phyloP scores from a whole-genome alignment of 257 asterid genomes.

The Lithospermum erythrorhizon region DNA sequence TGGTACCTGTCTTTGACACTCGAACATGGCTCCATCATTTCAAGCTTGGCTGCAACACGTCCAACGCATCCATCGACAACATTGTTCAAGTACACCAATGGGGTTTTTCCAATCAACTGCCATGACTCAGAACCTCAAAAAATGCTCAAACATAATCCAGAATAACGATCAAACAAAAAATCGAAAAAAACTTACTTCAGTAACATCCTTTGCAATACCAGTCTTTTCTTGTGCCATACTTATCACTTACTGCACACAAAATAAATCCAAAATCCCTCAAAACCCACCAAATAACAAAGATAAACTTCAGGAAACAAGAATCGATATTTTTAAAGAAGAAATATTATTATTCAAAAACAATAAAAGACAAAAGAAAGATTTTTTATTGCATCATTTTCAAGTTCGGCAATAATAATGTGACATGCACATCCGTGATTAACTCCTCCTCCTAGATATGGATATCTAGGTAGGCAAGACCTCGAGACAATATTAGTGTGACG shows the following conservation, averaged over 20 bases:
- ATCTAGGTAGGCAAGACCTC: too few species aligned
- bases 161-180: slow-evolving; percentile 7
- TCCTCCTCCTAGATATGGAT: too few species aligned
- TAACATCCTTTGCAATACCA: slow-evolving; percentile 88
- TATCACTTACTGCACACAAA: slow-evolving; percentile 25
- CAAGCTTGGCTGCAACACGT: slow-evolving; percentile 92
- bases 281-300: neutral
- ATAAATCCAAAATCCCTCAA: slow-evolving; percentile 5
- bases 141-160: slow-evolving; percentile 2
- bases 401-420: neutral
- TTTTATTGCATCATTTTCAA: neutral
- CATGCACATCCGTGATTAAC: too few species aligned
- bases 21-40: slow-evolving; percentile 96
- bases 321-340: too few species aligned
- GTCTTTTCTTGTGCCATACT: slow-evolving; percentile 47
- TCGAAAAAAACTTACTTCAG: slow-evolving; percentile 54
- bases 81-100: slow-evolving; percentile 89
- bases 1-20: slow-evolving; percentile 94
- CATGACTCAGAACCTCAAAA: neutral
- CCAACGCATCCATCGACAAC: slow-evolving; percentile 84
- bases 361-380: too few species aligned
- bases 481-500: too few species aligned
- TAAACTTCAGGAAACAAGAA: too few species aligned
- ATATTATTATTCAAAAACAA: too few species aligned
- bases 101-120: slow-evolving; percentile 89